These are phyloP conservation scores for Yamadazyma endophytica DNA, from an alignment of 805 yeast genomes.

Conservation along the genomic window DNA sequence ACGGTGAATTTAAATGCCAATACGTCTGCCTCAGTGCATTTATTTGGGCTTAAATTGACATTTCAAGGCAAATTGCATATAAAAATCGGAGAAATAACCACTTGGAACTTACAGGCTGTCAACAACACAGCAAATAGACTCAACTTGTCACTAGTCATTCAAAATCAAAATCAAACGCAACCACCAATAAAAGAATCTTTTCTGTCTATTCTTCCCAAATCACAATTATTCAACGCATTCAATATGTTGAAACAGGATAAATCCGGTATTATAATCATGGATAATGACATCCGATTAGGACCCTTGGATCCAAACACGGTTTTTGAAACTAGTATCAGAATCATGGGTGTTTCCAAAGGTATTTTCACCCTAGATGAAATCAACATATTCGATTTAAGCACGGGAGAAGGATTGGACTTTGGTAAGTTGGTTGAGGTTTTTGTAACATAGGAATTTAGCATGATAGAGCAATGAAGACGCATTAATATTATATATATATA, in stretches of 20 bases:
- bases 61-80: slow-evolving; percentile 62
- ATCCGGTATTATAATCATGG: slow-evolving; percentile 58
- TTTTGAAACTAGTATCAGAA: slow-evolving; percentile 56
- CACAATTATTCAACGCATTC: slow-evolving; percentile 28
- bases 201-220: slow-evolving; percentile 15
- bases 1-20: slow-evolving; percentile 34
- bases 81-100: slow-evolving; percentile 54
- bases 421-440: slow-evolving; percentile 68
- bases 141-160: slow-evolving; percentile 47
- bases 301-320: slow-evolving; percentile 58
- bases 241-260: slow-evolving; percentile 35
- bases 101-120: slow-evolving; percentile 63
- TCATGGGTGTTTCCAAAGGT: slow-evolving; percentile 64
- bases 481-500: too few relatives aligned
- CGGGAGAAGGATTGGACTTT: slow-evolving; percentile 68
- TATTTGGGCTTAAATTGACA: slow-evolving; percentile 40
- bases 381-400: slow-evolving; percentile 55
- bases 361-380: slow-evolving; percentile 61
- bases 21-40: slow-evolving; percentile 9
- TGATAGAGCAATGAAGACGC: neutral
- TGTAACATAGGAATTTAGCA: slow-evolving; percentile 27
- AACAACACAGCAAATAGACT: slow-evolving; percentile 52
- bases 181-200: slow-evolving; percentile 3
- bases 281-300: slow-evolving; percentile 63
- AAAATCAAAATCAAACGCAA: neutral